phyloP scores from a whole-genome alignment of 352 stramenopile species.

The Phytophthora ramorum region DNA sequence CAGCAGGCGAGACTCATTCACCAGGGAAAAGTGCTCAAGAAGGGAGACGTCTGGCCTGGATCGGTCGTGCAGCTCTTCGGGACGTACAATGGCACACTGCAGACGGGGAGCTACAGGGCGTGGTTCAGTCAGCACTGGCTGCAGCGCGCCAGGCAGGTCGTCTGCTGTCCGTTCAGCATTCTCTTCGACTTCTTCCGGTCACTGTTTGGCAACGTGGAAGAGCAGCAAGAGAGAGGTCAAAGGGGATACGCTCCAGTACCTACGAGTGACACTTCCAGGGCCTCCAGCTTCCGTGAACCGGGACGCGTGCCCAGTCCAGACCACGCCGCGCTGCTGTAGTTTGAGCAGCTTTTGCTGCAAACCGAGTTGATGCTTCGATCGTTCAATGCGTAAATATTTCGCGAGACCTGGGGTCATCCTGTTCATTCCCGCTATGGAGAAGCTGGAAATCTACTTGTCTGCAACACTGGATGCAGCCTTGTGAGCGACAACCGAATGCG shows the following conservation, averaged over 20 bases:
- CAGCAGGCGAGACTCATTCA: conserved; percentile 81
- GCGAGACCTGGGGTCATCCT: too few relatives aligned
- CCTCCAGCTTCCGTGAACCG: conserved; percentile 60
- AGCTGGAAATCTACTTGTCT: too few relatives aligned
- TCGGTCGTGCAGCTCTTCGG: conserved; percentile 86
- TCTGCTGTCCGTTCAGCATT: conserved; percentile 75
- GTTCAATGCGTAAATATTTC: too few relatives aligned
- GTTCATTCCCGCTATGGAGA: too few relatives aligned
- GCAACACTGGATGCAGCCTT: too few relatives aligned
- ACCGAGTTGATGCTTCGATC: too few relatives aligned
- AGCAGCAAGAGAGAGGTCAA: conserved; percentile 33
- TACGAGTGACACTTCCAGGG: conserved; percentile 18
- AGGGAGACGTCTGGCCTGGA: conserved; percentile 82
- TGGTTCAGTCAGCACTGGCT: conserved; percentile 51
- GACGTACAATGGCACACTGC: conserved; percentile 50
- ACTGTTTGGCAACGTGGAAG: conserved; percentile 53
- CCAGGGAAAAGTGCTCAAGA: conserved; percentile 84
- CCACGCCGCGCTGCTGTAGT: conserved; percentile 49
- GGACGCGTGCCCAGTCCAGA: conserved; percentile 60
- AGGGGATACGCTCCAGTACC: conserved; percentile 57
- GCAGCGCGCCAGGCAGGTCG: conserved; percentile 46
- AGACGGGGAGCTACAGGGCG: conserved; percentile 26
- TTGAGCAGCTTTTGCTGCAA: neutral
- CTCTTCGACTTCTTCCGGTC: conserved; percentile 77
- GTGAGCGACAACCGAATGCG: too few relatives aligned